Evolutionary conservation across 202 grass and related monocot species (phyloP), one percentile per base, ranked within the genome.

Genomic region (Panicum hallii): DNA sequence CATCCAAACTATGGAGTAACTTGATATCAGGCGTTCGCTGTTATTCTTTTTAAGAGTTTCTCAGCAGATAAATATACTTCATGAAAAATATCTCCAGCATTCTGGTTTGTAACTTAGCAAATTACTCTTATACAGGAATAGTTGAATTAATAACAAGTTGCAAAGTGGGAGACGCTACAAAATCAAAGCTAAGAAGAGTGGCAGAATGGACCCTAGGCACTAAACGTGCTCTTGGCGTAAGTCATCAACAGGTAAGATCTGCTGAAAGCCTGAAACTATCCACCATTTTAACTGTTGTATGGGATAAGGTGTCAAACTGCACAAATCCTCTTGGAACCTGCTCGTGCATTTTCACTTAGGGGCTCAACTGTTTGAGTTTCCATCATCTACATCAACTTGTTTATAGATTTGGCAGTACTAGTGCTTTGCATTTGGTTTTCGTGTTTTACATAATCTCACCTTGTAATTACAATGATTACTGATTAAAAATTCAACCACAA

Each of bases 121-220:
- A 50, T 30, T 19, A 19, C 65, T 73, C 16, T 69, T 85, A 56
- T 87, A 36, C 41, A 94, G 89, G 87, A 80, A 76, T 81, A 49
- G 17, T 6, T 81, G 84, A 80, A 49, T 23, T 89, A 64, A 47
- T 88, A 46, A 34, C n/a, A 46, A 79, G 82, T 71, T 72, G 50
- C 63, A 89, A 85, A 83, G 68, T 94, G 3, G 86, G 83, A 9
- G 70, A 71, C 57, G 56, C 61, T 74, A 66, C 84, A 62, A 91
- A 62, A 91, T 80, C 62, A 72, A 94, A 94, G 58, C 64, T 94
- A 84, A 87, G 46, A 77, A 84, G 77, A 80, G 80, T 94, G 16
- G 28, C 58, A 67, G 61, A 85, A 67, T 94, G 92, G 86, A 81
- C 62, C 17, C 2, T 74, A 38, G 77, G 30, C 60, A 72, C 28